Base-by-base conservation (phyloP, 2,329 filamentous ascomycete species). In the Scedosporium apiospermum region DNA sequence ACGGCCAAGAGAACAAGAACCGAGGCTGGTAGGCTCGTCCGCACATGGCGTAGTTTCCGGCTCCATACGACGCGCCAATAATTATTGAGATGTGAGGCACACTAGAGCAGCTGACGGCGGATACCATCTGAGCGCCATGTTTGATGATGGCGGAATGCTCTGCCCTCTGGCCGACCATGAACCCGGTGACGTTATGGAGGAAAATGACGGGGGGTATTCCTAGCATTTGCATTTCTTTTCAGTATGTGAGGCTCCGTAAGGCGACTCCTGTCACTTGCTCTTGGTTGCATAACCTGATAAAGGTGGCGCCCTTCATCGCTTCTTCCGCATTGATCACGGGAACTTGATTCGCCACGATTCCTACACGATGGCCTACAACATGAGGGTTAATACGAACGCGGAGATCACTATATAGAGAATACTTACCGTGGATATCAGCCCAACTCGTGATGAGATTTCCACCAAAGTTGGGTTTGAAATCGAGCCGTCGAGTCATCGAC, bases 1-100 rank as follows among this genome's bases (percentile, higher is more conserved):
- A 66, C 0, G 67, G 67, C 67, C 67, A 69, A 2, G 67, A 67
- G 38, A 78, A 78, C 3, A 78, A 63, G 61, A 79, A 78, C 0
- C 76, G 72, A 0, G 77, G 77, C 23, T 68, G 68, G 65, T 77
- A 79, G 1, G 74, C 62, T 18, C 76, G 63, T 1, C 77, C 77
- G 62, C 76, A 78, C 77, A 78, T 78, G 30, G 76, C 77, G 63
- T 78, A 79, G 64, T 79, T 79, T 0, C 77, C 77, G 3, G 77
- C 77, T 0, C 77, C 77, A 60, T 79, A 79, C 0, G 76, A 78
- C 0, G 77, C 73, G 0, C 77, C 77, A 10, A 76, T 60, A 42
- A 79, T 77, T 59, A 80, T 71, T 18, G 71, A 74, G 61, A 80
- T 78, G 65, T 78, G 76, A 1, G 77, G 76, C 0, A 79, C 77